Conservation (phyloP, 2,329 filamentous ascomycete species). For the Tolypocladium album region DNA sequence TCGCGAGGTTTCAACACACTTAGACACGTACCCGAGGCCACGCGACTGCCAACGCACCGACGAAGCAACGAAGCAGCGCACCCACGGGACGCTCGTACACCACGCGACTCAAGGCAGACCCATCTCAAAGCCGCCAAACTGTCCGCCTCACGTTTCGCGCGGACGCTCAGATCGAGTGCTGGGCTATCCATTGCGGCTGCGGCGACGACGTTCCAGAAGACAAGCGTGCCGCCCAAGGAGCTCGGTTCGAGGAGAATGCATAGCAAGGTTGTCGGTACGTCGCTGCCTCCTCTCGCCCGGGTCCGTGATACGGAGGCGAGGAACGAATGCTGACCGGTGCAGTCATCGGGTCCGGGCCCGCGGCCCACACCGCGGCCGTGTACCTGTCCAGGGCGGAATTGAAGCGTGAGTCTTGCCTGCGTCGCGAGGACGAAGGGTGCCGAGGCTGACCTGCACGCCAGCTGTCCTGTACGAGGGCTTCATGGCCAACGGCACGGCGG, state of each 20-base stretch:
- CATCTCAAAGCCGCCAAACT: constrained; percentile 55
- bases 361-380: constrained; percentile 92
- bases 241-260: constrained; percentile 61
- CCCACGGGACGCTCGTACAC: not conserved
- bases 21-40: not conserved
- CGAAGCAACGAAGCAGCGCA: not conserved
- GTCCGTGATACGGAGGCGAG: not conserved
- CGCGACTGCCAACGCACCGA: not conserved
- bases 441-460: constrained; percentile 11
- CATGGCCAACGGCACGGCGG: constrained; percentile 91
- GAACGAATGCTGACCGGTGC: not conserved
- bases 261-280: constrained; percentile 80
- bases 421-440: not conserved
- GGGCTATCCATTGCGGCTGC: constrained; percentile 64
- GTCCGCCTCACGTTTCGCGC: constrained; percentile 77
- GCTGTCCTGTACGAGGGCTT: constrained; percentile 95
- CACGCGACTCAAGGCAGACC: not conserved
- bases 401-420: constrained; percentile 48
- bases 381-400: constrained; percentile 92
- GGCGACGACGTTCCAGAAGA: constrained; percentile 49
- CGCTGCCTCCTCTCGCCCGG: not conserved
- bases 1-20: not conserved
- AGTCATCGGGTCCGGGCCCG: constrained; percentile 90
- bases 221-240: constrained; percentile 17
- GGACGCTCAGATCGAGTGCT: constrained; percentile 65